Evolutionary conservation across 306 rosid genomes (phyloP), one percentile per base, ranked within the genome.

Genomic region (Begonia loranthoides): DNA sequence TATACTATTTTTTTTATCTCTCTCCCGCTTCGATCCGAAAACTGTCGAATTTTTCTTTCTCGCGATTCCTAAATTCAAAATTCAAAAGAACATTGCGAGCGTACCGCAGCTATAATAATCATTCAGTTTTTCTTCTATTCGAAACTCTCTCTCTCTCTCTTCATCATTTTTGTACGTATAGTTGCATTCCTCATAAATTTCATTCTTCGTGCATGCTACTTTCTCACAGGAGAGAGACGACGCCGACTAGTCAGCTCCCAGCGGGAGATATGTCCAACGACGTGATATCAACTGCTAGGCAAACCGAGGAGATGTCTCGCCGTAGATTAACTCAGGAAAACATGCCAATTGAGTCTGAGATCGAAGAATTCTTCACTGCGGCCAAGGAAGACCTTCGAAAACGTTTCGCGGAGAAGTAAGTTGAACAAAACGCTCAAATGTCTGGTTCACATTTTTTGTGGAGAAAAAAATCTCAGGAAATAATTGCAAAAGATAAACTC

Each of bases 291-390:
- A 51, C 64, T 17, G 69, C 50, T 17, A 51, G 36, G 43, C 65
- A 61, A 38, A 57, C 33, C 44, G 82, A 69, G 49, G 65, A 61
- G 17, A 57, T 71, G 59, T 76, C 92, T 56, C 55, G 48, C 51
- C 41, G 68, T 45, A 17, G 38, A 15, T 54, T 81, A 47, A 22
- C 56, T 36, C 55, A 44, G n/a, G 65, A 21, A 55, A 80, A 72
- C 57, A 74, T 65, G 82, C 86, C 96, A 7, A 48, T 80, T 16
- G 79, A 68, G n/a, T 51, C 46, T 41, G 95, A 82, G 64, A 76
- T 90, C 1, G 92, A 86, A 41, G 99, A 78, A 51, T 90, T 90
- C 79, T 90, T 90, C 51, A 52, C 69, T 9, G 33, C 74, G 22
- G 81, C 86, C 0, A 94, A 90, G 80, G 80, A 76, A 59, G 70